phyloP scores from a whole-genome alignment of 1,284 basidiomycete genomes.

The Microbotryum scabiosae region DNA sequence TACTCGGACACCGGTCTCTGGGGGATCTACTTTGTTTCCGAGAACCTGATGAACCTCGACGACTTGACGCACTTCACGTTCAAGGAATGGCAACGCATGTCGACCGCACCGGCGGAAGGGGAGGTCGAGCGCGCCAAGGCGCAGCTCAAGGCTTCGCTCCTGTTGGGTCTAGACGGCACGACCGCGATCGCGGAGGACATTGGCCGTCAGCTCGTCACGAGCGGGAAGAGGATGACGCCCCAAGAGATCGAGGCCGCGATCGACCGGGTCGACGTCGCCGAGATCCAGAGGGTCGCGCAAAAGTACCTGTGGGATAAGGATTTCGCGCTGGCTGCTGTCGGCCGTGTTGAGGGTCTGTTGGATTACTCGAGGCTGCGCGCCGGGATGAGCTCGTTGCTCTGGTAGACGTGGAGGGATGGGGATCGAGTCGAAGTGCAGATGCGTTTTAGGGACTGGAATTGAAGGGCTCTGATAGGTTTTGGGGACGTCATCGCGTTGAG shows the following conservation, averaged over 20 bases:
- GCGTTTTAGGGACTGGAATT: too few species aligned
- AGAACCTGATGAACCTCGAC: conserved; percentile 81
- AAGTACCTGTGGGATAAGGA: conserved; percentile 97
- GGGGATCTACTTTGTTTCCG: conserved; percentile 95
- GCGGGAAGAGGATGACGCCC: conserved; percentile 77
- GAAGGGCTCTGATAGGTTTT: too few species aligned
- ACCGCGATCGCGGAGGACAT: conserved; percentile 98
- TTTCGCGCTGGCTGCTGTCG: conserved; percentile 71
- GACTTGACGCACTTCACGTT: conserved; percentile 91
- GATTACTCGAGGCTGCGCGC: conserved; percentile 36
- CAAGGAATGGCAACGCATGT: conserved; percentile 96
- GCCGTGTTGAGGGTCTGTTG: conserved; percentile 74
- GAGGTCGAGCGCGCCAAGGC: conserved; percentile 97
- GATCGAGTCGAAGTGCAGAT: neutral
- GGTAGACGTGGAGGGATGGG: conserved; percentile 28
- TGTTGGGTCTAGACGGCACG: conserved; percentile 85
- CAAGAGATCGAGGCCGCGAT: conserved; percentile 89
- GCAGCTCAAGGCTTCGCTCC: conserved; percentile 88
- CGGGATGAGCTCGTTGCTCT: conserved; percentile 39
- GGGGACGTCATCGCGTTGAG: too few species aligned
- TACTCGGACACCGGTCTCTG: conserved; percentile 99
- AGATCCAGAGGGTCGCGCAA: conserved; percentile 88
- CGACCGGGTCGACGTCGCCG: conserved; percentile 76
- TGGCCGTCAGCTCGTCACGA: conserved; percentile 91
- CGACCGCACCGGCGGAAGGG: conserved; percentile 62